phyloP scores from a whole-genome alignment of 2,329 filamentous ascomycete species.

The Microcera coccophila region DNA sequence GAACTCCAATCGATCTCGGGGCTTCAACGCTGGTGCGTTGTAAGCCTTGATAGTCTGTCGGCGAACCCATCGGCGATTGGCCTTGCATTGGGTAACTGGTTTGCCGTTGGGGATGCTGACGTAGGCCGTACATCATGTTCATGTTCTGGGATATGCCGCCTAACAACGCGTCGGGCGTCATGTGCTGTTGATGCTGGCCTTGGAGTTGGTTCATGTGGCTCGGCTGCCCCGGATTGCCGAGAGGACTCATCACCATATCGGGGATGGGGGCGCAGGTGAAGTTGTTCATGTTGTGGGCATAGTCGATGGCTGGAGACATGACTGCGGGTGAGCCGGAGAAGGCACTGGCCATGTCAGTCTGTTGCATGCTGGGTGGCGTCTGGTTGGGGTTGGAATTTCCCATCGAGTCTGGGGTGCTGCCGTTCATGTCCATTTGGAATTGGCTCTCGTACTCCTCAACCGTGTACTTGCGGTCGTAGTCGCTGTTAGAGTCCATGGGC shows the following conservation, averaged over 20 bases:
- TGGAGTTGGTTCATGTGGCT: conserved; percentile 20
- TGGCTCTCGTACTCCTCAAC: conserved; percentile 42
- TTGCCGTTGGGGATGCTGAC: conserved; percentile 28
- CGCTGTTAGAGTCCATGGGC: conserved; percentile 36
- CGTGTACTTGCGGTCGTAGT: conserved; percentile 40
- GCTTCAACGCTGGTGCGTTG: conserved; percentile 33
- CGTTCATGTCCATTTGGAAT: conserved; percentile 34
- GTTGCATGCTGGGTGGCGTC: conserved; percentile 27
- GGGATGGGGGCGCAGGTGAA: conserved; percentile 45
- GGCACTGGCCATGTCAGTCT: conserved; percentile 43
- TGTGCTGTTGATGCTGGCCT: conserved; percentile 25
- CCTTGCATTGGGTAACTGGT: conserved; percentile 31
- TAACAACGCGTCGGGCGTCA: too few species aligned
- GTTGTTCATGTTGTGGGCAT: conserved; percentile 41
- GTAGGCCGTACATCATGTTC: conserved; percentile 24
- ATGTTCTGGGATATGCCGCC: not conserved
- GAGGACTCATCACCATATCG: conserved; percentile 52
- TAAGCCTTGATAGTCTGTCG: conserved; percentile 46
- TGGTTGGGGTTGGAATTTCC: conserved; percentile 32
- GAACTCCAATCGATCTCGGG: conserved; percentile 19
- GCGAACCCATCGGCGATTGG: conserved; percentile 24
- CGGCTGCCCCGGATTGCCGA: conserved; percentile 32
- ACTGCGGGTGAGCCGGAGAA: conserved; percentile 52
- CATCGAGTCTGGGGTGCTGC: conserved; percentile 33
- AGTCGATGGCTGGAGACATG: conserved; percentile 52